A percentile compares a stretch with the other conserved stretches of the same genome.
phyloP scores from a whole-genome alignment of 2,329 filamentous ascomycete genomes.

The Colletotrichum filicis region DNA sequence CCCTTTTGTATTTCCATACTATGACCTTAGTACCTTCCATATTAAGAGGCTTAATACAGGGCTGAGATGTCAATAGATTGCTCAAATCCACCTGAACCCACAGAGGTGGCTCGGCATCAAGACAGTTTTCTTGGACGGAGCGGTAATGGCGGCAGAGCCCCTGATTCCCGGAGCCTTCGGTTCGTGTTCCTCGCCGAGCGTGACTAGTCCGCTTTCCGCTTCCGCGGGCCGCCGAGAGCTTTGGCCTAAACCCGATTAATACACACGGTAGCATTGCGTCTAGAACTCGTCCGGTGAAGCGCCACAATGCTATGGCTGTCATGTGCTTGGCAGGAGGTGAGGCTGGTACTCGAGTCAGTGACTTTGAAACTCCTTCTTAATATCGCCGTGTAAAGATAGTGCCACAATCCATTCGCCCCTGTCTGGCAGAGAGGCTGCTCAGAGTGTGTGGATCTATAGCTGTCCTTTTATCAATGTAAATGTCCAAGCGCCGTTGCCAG shows the following conservation, averaged over 20 bases:
- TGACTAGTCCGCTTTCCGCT: neutral
- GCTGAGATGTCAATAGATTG: neutral
- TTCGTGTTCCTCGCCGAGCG: neutral
- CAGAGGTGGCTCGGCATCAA: neutral
- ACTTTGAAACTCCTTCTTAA: neutral
- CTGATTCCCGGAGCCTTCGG: neutral
- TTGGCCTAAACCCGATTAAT: neutral
- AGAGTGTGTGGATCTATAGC: neutral
- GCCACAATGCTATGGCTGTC: neutral
- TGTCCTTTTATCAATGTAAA: neutral
- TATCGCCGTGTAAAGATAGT: neutral
- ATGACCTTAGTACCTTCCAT: neutral
- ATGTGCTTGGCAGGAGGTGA: neutral
- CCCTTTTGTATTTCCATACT: neutral
- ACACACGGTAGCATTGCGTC: neutral
- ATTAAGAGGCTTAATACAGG: neutral
- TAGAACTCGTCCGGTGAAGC: neutral
- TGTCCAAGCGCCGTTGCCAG: neutral
- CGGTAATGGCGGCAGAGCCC: neutral
- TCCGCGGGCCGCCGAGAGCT: neutral
- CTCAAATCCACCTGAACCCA: neutral
- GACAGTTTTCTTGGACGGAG: neutral
- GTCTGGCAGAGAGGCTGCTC: neutral
- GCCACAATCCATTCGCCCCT: neutral
- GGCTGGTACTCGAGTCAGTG: neutral